A percentile compares a stretch with the other conserved stretches of the same genome.
These are phyloP conservation scores for Phanerochaete sordida DNA, from an alignment of 768 basidiomycete species.

Conservation along the genomic window DNA sequence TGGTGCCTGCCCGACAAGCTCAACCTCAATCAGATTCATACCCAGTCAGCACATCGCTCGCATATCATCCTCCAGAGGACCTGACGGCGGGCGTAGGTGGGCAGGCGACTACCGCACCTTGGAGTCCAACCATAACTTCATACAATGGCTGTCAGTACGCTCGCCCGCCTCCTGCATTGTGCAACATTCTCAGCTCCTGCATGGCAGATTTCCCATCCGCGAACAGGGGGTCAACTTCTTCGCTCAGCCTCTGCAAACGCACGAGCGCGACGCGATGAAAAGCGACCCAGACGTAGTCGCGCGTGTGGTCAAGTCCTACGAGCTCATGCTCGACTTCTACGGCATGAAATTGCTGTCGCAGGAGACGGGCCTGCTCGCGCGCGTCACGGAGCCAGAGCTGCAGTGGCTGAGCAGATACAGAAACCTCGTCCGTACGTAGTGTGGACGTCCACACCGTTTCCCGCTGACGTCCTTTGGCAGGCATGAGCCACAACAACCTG, in stretches of 20 bases:
- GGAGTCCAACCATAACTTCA: conserved; percentile 68
- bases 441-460: background rate
- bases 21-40: conserved; percentile 60
- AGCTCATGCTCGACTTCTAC: conserved; percentile 78
- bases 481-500: conserved; percentile 69
- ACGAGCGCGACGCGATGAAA: conserved; percentile 60
- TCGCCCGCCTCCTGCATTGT: background rate
- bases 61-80: background rate
- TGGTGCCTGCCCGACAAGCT: conserved; percentile 61
- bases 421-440: conserved; percentile 62
- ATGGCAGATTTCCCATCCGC: conserved; percentile 64
- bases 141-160: conserved; percentile 72
- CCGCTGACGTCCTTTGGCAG: conserved; percentile 28
- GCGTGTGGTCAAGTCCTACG: conserved; percentile 58
- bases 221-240: conserved; percentile 71
- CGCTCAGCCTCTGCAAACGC: conserved; percentile 62
- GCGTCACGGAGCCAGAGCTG: conserved; percentile 43
- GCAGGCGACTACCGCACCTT: conserved; percentile 55
- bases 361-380: conserved; percentile 60
- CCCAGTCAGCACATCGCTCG: conserved; percentile 36
- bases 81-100: conserved; percentile 44
- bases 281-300: conserved; percentile 41
- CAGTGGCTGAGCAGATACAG: conserved; percentile 49
- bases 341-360: conserved; percentile 62
- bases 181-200: background rate